phyloP scores from a whole-genome alignment of 2,329 filamentous ascomycete species.

The Paecilomyces sp. region DNA sequence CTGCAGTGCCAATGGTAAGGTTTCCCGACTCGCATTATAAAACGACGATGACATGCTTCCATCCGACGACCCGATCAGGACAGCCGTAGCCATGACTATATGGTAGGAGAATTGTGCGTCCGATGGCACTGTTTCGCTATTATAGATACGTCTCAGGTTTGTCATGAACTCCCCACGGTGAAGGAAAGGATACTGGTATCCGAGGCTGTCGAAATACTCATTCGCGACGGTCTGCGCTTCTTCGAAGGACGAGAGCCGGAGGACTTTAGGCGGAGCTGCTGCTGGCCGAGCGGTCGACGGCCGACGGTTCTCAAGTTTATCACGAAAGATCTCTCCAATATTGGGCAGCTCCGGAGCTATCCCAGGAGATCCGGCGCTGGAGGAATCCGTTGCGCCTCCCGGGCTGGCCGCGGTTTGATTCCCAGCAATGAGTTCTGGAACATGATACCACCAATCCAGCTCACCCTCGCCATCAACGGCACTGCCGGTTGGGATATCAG shows the following conservation, averaged over 20 bases:
- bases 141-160: slow-evolving; percentile 27
- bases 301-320: slow-evolving; percentile 30
- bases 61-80: slow-evolving; percentile 27
- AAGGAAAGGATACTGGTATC: slow-evolving; percentile 32
- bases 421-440: slow-evolving; percentile 28
- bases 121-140: slow-evolving; percentile 22
- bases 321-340: slow-evolving; percentile 32
- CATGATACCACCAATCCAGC: slow-evolving; percentile 31
- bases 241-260: slow-evolving; percentile 26
- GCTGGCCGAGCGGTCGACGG: slow-evolving; percentile 25
- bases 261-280: slow-evolving; percentile 22
- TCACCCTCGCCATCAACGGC: slow-evolving; percentile 25
- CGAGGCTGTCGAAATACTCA: slow-evolving; percentile 32
- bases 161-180: slow-evolving; percentile 26
- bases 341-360: slow-evolving; percentile 28
- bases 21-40: slow-evolving; percentile 28
- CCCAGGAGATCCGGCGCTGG: slow-evolving; percentile 9
- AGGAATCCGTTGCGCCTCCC: slow-evolving; percentile 14
- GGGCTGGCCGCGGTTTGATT: slow-evolving; percentile 13
- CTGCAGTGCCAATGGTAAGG: slow-evolving; percentile 25
- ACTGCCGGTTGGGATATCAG: slow-evolving; percentile 24
- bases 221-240: slow-evolving; percentile 25
- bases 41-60: slow-evolving; percentile 24
- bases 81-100: slow-evolving; percentile 28
- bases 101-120: slow-evolving; percentile 30